These are phyloP conservation scores for Eragrostis tef DNA, from an alignment of 202 grass and related monocot genomes.

Conservation along the genomic window DNA sequence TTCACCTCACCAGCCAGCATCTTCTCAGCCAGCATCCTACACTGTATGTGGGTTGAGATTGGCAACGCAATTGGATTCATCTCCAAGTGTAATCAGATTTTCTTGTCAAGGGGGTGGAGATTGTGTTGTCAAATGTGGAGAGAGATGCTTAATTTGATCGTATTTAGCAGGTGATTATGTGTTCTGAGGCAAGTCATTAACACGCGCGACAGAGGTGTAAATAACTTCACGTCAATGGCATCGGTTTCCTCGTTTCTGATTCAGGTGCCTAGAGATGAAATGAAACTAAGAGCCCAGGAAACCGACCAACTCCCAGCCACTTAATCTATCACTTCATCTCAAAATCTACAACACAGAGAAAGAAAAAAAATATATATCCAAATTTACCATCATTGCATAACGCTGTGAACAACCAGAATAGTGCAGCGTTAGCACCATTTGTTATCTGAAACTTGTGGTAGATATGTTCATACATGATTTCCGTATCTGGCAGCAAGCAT, in stretches of 20 bases:
- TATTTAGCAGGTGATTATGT: background rate
- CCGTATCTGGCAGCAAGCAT: background rate
- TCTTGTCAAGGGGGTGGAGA: background rate
- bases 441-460: background rate
- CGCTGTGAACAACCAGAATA: background rate
- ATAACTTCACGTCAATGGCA: too few species aligned
- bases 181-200: background rate
- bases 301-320: too few species aligned
- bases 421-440: background rate
- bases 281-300: background rate
- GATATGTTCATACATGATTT: background rate
- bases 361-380: background rate
- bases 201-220: too few species aligned
- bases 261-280: background rate
- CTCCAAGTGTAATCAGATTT: slow-evolving; percentile 25
- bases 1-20: slow-evolving; percentile 85
- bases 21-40: slow-evolving; percentile 83
- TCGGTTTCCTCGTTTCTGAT: too few species aligned
- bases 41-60: background rate
- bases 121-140: background rate
- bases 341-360: background rate
- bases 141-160: background rate
- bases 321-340: background rate
- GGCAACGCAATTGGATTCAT: background rate
- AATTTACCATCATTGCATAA: background rate